Conservation (phyloP, 2,329 filamentous ascomycete species). For the Leptographium flavum region DNA sequence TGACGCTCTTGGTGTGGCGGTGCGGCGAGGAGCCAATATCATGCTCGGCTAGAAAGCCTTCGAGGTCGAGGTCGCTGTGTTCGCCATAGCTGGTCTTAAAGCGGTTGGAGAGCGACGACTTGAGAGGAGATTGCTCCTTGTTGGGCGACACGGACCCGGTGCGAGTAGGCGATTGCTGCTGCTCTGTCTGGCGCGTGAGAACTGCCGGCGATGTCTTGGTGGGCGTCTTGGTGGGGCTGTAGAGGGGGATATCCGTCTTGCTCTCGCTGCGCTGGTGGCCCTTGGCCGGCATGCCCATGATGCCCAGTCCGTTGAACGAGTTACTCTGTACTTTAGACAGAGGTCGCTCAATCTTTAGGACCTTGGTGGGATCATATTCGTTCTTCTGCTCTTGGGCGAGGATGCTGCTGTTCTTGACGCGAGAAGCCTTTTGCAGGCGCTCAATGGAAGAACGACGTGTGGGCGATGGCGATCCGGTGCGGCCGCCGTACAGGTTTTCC, state of each 20-base stretch:
- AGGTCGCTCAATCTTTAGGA: conserved; percentile 69
- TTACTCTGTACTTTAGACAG: conserved; percentile 64
- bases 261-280: conserved; percentile 41
- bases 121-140: conserved; percentile 70
- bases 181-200: neutral
- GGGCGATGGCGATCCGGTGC: conserved; percentile 50
- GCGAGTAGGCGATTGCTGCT: conserved; percentile 10
- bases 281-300: conserved; percentile 35
- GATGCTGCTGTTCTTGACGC: conserved; percentile 97
- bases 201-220: conserved; percentile 16
- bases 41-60: conserved; percentile 42
- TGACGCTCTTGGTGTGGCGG: conserved; percentile 90
- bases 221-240: conserved; percentile 37
- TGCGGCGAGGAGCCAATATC: conserved; percentile 54
- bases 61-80: conserved; percentile 52
- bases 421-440: conserved; percentile 83
- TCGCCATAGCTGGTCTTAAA: conserved; percentile 60
- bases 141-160: conserved; percentile 37
- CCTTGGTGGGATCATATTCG: conserved; percentile 73
- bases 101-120: conserved; percentile 67
- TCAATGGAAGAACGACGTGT: conserved; percentile 84
- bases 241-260: conserved; percentile 42
- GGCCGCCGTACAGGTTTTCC: conserved; percentile 57
- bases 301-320: conserved; percentile 45
- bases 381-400: conserved; percentile 84